These are phyloP conservation scores for Jacaranda copaia DNA, from an alignment of 257 asterid species.

Conservation along the genomic window DNA sequence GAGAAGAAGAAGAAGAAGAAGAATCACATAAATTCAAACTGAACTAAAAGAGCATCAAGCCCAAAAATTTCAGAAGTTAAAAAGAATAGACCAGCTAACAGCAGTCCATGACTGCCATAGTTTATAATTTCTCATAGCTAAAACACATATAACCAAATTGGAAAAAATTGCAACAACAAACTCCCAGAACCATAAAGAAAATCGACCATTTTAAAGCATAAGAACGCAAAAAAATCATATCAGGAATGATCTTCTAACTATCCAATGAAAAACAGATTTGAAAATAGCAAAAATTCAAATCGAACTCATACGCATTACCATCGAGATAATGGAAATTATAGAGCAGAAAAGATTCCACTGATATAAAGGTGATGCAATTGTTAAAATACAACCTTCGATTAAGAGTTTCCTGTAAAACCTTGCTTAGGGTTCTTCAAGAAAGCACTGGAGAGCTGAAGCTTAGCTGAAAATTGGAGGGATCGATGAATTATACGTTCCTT, in stretches of 20 bases:
- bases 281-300: neutral
- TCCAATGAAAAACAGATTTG: neutral
- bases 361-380: neutral
- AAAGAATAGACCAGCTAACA: slow-evolving; percentile 4
- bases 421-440: slow-evolving; percentile 39
- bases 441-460: slow-evolving; percentile 20
- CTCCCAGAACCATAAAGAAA: neutral
- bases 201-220: neutral
- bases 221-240: neutral
- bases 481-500: slow-evolving; percentile 10
- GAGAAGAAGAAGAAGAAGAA: neutral
- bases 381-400: slow-evolving; percentile 32
- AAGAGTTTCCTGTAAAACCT: slow-evolving; percentile 24
- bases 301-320: neutral
- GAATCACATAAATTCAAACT: neutral
- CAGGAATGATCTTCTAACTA: slow-evolving; percentile 11
- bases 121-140: neutral
- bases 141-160: slow-evolving; percentile 14
- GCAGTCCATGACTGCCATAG: slow-evolving; percentile 8
- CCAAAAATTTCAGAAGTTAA: neutral
- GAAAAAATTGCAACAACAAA: neutral
- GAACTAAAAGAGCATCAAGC: slow-evolving; percentile 9
- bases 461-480: slow-evolving; percentile 30
- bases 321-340: neutral
- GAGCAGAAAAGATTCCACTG: neutral